Base-by-base conservation (phyloP, 768 basidiomycete genomes). In the Austroboletus eburneus region DNA sequence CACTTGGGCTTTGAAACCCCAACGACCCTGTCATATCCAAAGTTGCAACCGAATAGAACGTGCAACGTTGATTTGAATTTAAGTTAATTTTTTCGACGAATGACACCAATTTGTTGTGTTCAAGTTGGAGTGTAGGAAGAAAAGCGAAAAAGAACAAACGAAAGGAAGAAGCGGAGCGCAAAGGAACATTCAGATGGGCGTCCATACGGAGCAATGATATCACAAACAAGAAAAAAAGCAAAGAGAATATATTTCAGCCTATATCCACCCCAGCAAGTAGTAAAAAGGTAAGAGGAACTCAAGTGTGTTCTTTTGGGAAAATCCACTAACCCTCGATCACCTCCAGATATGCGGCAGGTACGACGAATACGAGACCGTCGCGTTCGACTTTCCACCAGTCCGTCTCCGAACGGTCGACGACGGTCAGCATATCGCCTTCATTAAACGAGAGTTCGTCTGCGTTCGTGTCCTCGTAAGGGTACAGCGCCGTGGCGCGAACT, bases 361-460 rank as follows among this genome's bases (percentile, higher is more conserved):
- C 92, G 60, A 93, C 83, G 70, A 87, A 89, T 43, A 96, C 82
- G 50, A 83, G 67, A 18, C 95, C 95, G 39, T 78, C 81, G 59
- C 79, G 78, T 70, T 97, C 94, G 32, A 85, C 87, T 72, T 94
- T 97, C 91, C 91, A 98, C 96, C 96, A 98, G 57, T 90, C 88
- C 43, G 72, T 75, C 55, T 97, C 96, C 44, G 77, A 77, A 39
- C 69, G 78, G 61, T 99, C 96, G 47, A 97, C 77, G 52, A 99
- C 81, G 8, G 73, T 73, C 32, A 97, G 69, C 27, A 68, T 63
- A 46, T 95, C 89, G 48, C 89, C 92, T 68, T 91, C 91, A 7
- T 68, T 69, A 62, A 97, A 90, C 1, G 88, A 73, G n/a, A 94
- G 72, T 62, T 97, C 93, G 55, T 97, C 93, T 14, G 79, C 58